Percentiles rank a stretch among this genome's conserved stretches.
phyloP scores from a whole-genome alignment of 2,329 filamentous ascomycete genomes.

The Ophiostoma ips region DNA sequence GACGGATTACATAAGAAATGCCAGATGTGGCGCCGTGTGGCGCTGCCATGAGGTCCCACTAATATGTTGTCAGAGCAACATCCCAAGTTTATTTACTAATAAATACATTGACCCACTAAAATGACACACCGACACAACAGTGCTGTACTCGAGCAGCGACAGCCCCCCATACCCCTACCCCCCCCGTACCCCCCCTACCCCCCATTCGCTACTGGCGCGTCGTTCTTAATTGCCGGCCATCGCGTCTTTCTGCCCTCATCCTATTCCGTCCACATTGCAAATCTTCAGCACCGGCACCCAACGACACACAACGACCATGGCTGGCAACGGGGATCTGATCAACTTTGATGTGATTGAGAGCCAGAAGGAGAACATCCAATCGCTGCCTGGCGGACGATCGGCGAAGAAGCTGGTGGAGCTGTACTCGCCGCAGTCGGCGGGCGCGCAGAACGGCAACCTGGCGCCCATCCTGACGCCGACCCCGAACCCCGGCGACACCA shows the following conservation, averaged over 20 bases:
- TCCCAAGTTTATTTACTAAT: constrained; percentile 11
- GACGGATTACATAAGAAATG: background rate
- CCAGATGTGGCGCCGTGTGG: background rate
- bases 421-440: constrained; percentile 53
- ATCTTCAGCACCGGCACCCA: background rate
- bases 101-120: constrained; percentile 8
- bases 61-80: constrained; percentile 13
- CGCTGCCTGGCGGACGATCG: constrained; percentile 73
- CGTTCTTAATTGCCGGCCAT: background rate
- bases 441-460: constrained; percentile 32
- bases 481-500: constrained; percentile 56
- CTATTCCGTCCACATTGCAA: background rate
- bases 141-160: background rate
- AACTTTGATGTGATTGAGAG: constrained; percentile 87
- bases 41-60: background rate
- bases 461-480: constrained; percentile 24
- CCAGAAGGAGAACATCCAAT: constrained; percentile 97
- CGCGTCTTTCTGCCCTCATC: background rate
- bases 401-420: constrained; percentile 76
- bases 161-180: too few species aligned
- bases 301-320: constrained; percentile 10
- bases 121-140: constrained; percentile 3
- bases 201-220: constrained; percentile 3
- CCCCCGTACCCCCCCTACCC: too few species aligned
- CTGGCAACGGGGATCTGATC: constrained; percentile 35